phyloP scores from a whole-genome alignment of 2,329 filamentous ascomycete genomes.

The Alternaria consortialis region DNA sequence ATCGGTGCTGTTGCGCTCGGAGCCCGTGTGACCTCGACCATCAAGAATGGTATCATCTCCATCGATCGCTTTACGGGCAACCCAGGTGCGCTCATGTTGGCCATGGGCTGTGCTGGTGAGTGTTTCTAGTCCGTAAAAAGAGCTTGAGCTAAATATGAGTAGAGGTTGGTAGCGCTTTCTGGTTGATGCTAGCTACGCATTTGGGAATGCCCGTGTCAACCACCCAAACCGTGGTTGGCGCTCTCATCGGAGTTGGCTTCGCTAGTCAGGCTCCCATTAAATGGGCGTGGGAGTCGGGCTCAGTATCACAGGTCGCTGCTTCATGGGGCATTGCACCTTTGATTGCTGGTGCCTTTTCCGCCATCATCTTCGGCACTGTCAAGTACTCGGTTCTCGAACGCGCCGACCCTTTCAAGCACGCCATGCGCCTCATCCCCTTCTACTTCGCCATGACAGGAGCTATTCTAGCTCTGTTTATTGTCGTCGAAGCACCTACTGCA shows the following conservation, averaged over 20 bases:
- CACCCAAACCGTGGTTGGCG: slow-evolving; percentile 68
- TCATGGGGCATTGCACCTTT: slow-evolving; percentile 61
- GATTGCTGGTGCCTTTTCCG: slow-evolving; percentile 59
- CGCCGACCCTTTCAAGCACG: slow-evolving; percentile 59
- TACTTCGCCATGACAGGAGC: slow-evolving; percentile 61
- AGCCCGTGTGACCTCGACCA: slow-evolving; percentile 66
- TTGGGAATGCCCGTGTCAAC: slow-evolving; percentile 67
- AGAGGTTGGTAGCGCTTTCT: slow-evolving; percentile 35
- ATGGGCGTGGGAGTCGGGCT: slow-evolving; percentile 38
- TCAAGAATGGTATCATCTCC: slow-evolving; percentile 67
- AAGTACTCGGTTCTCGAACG: slow-evolving; percentile 62
- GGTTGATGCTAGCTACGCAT: slow-evolving; percentile 14
- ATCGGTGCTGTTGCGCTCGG: slow-evolving; percentile 63
- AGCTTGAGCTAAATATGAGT: background rate
- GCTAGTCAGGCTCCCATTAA: slow-evolving; percentile 48
- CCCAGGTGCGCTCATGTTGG: slow-evolving; percentile 66
- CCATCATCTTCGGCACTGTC: slow-evolving; percentile 60
- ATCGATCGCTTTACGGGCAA: slow-evolving; percentile 57
- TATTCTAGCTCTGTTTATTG: slow-evolving; percentile 66
- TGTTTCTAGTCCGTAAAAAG: slow-evolving; percentile 53
- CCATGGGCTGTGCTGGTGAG: slow-evolving; percentile 69
- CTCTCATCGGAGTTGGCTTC: slow-evolving; percentile 68
- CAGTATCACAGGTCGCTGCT: slow-evolving; percentile 49
- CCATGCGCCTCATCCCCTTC: slow-evolving; percentile 58
- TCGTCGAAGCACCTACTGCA: slow-evolving; percentile 57